A percentile compares a stretch with the other conserved stretches of the same genome.
Evolutionary conservation across 441 rosid genomes (phyloP).

Genomic region (Melastoma candidum): DNA sequence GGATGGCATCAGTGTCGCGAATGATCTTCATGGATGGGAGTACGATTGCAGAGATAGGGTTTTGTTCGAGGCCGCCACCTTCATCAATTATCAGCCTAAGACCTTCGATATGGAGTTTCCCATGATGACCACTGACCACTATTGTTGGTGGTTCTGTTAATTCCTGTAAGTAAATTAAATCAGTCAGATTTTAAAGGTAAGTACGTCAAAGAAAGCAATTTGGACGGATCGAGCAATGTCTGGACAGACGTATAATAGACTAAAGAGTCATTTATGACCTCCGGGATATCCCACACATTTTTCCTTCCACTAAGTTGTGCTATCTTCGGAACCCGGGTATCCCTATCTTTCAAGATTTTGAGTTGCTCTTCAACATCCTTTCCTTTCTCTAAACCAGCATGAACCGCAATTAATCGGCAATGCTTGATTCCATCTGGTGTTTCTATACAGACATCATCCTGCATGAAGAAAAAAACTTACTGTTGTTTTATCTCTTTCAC

Average conservation of each 20-base stretch:
- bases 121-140: constrained; percentile 80
- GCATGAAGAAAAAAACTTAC: constrained; percentile 9
- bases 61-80: constrained; percentile 57
- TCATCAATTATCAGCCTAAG: constrained; percentile 75
- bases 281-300: constrained; percentile 69
- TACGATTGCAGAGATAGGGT: constrained; percentile 64
- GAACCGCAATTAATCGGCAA: constrained; percentile 65
- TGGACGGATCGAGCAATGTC: background rate
- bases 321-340: constrained; percentile 44
- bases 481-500: background rate
- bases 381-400: constrained; percentile 66
- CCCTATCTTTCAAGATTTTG: constrained; percentile 45
- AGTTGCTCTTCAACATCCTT: constrained; percentile 51
- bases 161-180: constrained; percentile 24
- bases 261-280: constrained; percentile 28
- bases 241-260: background rate
- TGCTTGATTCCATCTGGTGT: constrained; percentile 36
- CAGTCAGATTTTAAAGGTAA: background rate
- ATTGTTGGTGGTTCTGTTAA: constrained; percentile 36
- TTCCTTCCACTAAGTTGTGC: constrained; percentile 59
- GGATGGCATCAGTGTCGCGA: constrained; percentile 30
- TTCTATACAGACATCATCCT: constrained; percentile 65
- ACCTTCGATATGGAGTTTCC: constrained; percentile 66
- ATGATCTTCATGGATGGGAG: constrained; percentile 56
- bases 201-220: no score